Base-by-base conservation (phyloP, 805 yeast species). In the Kodamaea hsintzibuensis region DNA sequence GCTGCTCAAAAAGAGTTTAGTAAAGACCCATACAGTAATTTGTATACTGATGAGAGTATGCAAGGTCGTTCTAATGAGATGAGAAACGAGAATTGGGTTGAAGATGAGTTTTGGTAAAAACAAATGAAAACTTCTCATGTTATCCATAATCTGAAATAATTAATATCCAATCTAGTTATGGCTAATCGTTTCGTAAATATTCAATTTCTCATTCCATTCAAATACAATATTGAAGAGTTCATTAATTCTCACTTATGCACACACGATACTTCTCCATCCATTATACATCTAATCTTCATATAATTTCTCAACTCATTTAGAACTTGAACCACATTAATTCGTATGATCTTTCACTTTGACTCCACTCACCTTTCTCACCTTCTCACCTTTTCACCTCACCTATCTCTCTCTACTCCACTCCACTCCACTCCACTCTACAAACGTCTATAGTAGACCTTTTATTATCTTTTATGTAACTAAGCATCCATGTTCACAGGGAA, bases 61-160 rank as follows among this genome's bases (percentile, higher is more conserved):
- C 68, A 75, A 42, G 73, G 68, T 49, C 65, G 76, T 42, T 73
- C 77, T 58, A 81, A 82, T 57, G 79, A 80, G 65, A 69, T 71
- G 57, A 64, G 84, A 40, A 70, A 70, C 58, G 84, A 79, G 52
- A 81, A 80, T 60, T 80, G 79, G 72, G 67, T 64, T 16, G 86
- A 82, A 59, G 86, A 82, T 51, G 86, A 82, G 61, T 82, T 82
- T 56, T 74, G 76, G 83, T 80, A 62, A 16, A n/a, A n/a, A n/a
- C n/a, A n/a, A n/a, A n/a, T n/a, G n/a, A n/a, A n/a, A n/a, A n/a
- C n/a, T n/a, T n/a, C n/a, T 27, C 33, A 27, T 27, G 33, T 9
- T 27, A 27, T 6, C 8, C 33, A 27, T 30, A 30, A 5, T 9
- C 35, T 30, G 5, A 12, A 30, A 2, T 30, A 22, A 22, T 22